Conservation (phyloP, 768 basidiomycete genomes). For the Amanita rubescens region DNA sequence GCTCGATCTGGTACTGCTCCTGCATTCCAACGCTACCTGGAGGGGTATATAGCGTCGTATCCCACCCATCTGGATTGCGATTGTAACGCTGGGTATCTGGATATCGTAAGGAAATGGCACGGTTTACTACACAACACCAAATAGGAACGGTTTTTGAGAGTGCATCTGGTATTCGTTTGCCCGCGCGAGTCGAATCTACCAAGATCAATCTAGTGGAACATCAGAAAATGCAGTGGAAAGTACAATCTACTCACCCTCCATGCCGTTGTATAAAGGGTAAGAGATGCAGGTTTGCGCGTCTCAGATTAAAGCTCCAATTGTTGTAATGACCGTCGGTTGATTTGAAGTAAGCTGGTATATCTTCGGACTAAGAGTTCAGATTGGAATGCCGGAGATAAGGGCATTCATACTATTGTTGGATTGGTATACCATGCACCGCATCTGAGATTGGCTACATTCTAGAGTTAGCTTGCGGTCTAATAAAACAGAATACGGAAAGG, state of each 20-base stretch:
- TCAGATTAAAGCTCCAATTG: conserved; percentile 80
- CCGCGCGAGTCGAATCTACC: conserved; percentile 89
- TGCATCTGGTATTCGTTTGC: conserved; percentile 92
- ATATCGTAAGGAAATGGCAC: conserved; percentile 37
- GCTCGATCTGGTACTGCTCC: conserved; percentile 77
- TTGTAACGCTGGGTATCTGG: conserved; percentile 12
- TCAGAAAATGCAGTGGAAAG: conserved; percentile 2
- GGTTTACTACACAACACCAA: conserved; percentile 89
- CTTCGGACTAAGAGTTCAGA: conserved; percentile 20
- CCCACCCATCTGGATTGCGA: conserved; percentile 31
- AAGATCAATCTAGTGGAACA: conserved; percentile 53
- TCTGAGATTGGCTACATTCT: conserved; percentile 71
- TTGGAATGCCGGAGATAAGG: neutral
- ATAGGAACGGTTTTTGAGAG: conserved; percentile 90
- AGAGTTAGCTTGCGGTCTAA: neutral
- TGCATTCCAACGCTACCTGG: conserved; percentile 59
- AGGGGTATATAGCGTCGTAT: conserved; percentile 60
- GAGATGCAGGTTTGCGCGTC: conserved; percentile 79
- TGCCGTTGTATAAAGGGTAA: conserved; percentile 46
- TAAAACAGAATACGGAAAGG: neutral
- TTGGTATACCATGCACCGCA: conserved; percentile 94
- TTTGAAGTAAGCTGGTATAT: conserved; percentile 74
- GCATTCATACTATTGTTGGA: conserved; percentile 44
- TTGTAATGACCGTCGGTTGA: conserved; percentile 84
- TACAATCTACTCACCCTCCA: conserved; percentile 50